A percentile compares a stretch with the other conserved stretches of the same genome.
Evolutionary conservation across 352 stramenopile species (phyloP).

Genomic region (Hyaloperonospora arabidopsidis): DNA sequence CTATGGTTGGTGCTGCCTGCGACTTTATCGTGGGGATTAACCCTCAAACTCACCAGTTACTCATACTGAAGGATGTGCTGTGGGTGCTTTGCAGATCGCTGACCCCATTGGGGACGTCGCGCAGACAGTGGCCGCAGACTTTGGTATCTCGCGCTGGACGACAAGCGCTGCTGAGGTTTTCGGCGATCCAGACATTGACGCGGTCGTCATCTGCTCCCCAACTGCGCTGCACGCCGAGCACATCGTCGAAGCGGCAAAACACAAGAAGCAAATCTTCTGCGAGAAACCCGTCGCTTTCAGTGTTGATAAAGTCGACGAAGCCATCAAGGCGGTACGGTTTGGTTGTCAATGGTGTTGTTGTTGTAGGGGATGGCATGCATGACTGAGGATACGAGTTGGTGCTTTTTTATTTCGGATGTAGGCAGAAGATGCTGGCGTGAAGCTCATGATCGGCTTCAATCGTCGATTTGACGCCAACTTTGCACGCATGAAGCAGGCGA

Average conservation of each 20-base stretch:
- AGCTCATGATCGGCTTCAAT: slow-evolving; percentile 93
- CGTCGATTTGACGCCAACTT: slow-evolving; percentile 93
- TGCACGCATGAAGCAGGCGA: slow-evolving; percentile 71
- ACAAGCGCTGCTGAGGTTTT: slow-evolving; percentile 86
- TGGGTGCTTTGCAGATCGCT: slow-evolving; percentile 24
- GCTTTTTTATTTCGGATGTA: slow-evolving; percentile 8
- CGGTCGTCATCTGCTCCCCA: slow-evolving; percentile 94
- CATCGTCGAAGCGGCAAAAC: slow-evolving; percentile 88
- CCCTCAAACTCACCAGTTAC: background rate
- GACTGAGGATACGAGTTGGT: slow-evolving; percentile 24
- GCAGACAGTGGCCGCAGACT: slow-evolving; percentile 22
- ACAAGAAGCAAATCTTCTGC: slow-evolving; percentile 92
- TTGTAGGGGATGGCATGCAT: too few species aligned
- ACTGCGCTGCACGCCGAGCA: slow-evolving; percentile 90
- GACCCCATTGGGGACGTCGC: slow-evolving; percentile 27
- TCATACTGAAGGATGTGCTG: background rate
- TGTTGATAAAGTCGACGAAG: slow-evolving; percentile 48
- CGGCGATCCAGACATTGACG: slow-evolving; percentile 87
- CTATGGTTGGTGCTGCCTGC: slow-evolving; percentile 18
- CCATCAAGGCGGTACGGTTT: slow-evolving; percentile 38
- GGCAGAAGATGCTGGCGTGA: slow-evolving; percentile 58
- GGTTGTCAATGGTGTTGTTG: background rate
- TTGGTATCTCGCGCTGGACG: slow-evolving; percentile 51
- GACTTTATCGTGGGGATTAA: background rate
- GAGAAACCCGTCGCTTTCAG: slow-evolving; percentile 92